Conservation (phyloP, 805 yeast genomes). For the Diddensiella transvaalensis region DNA sequence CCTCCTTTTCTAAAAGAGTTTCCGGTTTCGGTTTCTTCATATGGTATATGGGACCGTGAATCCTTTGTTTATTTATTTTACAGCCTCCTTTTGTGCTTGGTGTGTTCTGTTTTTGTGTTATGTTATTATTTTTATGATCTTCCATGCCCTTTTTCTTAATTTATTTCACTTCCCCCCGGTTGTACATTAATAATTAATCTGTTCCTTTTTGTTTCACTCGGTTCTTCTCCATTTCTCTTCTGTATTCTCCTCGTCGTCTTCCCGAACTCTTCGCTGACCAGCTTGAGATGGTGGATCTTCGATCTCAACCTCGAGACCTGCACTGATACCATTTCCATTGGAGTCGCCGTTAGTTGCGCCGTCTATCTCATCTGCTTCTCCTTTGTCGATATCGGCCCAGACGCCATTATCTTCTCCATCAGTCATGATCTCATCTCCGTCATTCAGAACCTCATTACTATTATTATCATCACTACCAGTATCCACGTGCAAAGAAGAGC, state of each 20-base stretch:
- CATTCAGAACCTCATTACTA: too few relatives aligned
- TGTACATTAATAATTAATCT: not conserved
- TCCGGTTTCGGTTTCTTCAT: too few relatives aligned
- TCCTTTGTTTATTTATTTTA: not conserved
- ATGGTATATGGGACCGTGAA: too few relatives aligned
- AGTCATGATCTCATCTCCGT: conserved; percentile 8
- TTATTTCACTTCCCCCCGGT: conserved; percentile 1
- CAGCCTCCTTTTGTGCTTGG: not conserved
- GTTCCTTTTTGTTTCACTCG: conserved; percentile 3
- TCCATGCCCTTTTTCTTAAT: conserved; percentile 4
- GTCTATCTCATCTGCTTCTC: conserved; percentile 17
- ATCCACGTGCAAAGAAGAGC: conserved; percentile 27
- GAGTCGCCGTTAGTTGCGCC: conserved; percentile 9
- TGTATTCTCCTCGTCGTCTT: conserved; percentile 12
- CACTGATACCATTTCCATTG: conserved; percentile 14
- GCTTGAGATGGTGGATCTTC: conserved; percentile 11
- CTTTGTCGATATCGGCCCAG: conserved; percentile 11
- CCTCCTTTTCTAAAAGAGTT: too few relatives aligned
- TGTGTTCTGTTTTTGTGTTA: not conserved
- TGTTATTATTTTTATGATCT: not conserved
- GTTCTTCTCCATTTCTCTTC: conserved; percentile 24
- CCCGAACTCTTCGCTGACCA: conserved; percentile 19
- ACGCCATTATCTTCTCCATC: conserved; percentile 14
- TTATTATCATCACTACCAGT: conserved; percentile 16
- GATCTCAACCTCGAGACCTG: conserved; percentile 24